Percentiles rank a stretch among this genome's conserved stretches.
Conservation (phyloP, 2,329 filamentous ascomycete species). For the Fusarium duplospermum region DNA sequence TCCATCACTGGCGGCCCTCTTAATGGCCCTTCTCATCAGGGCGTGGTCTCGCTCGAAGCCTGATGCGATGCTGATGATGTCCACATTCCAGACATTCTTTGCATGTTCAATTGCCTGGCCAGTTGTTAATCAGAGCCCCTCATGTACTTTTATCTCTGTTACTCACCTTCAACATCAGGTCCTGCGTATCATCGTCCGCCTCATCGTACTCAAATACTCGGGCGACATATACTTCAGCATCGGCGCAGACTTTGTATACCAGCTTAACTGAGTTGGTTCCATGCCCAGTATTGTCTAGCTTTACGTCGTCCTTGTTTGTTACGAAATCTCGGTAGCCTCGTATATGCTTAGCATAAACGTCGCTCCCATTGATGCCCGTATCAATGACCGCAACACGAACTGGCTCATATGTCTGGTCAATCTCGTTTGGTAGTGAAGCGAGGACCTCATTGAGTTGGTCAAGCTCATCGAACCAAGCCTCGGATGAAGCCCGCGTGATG, state of each 20-base stretch:
- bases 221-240: constrained; percentile 10
- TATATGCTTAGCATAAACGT: neutral
- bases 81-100: constrained; percentile 4
- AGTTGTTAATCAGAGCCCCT: neutral
- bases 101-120: constrained; percentile 5
- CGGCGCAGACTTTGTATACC: constrained; percentile 2
- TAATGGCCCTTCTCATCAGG: constrained; percentile 2
- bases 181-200: constrained; percentile 11
- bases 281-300: constrained; percentile 8
- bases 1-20: neutral
- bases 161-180: constrained; percentile 11
- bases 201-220: constrained; percentile 9
- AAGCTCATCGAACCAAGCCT: constrained; percentile 16
- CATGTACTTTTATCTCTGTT: no score
- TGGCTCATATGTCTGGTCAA: neutral
- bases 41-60: constrained; percentile 13
- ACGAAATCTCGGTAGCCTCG: constrained; percentile 16
- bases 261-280: constrained; percentile 9
- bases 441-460: constrained; percentile 8
- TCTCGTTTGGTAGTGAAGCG: neutral
- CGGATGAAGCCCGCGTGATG: neutral
- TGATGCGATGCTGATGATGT: constrained; percentile 19
- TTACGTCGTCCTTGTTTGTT: neutral
- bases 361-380: neutral
- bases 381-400: neutral